Conservation (phyloP, 2,329 filamentous ascomycete species). For the Sclerotinia subarctica region DNA sequence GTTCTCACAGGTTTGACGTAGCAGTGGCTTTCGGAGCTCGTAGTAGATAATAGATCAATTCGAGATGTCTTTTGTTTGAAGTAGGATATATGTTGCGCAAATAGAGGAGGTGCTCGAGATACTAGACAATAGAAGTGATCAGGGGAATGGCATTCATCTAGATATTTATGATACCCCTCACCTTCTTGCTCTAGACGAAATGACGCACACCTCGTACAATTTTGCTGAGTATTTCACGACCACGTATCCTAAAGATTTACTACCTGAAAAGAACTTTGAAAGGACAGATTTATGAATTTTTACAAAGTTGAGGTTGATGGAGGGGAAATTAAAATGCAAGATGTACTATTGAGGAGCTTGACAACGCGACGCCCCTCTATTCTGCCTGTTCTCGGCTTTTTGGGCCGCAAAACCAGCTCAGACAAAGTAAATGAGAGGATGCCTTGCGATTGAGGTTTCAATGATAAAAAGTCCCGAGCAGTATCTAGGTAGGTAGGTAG, state of each 20-base stretch:
- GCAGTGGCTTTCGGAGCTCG: slow-evolving; percentile 5
- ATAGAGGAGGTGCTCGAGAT: background rate
- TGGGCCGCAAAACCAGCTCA: background rate
- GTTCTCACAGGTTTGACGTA: background rate
- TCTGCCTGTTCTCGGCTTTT: slow-evolving; percentile 17
- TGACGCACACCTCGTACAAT: slow-evolving; percentile 13
- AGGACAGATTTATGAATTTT: slow-evolving; percentile 15
- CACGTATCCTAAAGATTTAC: slow-evolving; percentile 13
- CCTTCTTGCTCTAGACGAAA: slow-evolving; percentile 18
- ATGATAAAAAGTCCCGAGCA: background rate
- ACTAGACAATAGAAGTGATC: slow-evolving; percentile 12
- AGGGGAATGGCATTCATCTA: slow-evolving; percentile 18
- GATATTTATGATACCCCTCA: slow-evolving; percentile 19
- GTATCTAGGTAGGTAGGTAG: no score
- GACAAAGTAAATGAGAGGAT: background rate
- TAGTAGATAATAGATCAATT: background rate
- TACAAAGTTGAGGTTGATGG: background rate
- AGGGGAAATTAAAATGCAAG: background rate
- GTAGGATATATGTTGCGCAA: background rate
- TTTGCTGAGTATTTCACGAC: slow-evolving; percentile 13
- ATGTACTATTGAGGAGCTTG: slow-evolving; percentile 10
- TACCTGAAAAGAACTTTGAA: background rate
- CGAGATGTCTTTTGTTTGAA: background rate
- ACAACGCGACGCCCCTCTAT: slow-evolving; percentile 19
- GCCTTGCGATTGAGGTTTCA: slow-evolving; percentile 16